A percentile compares a stretch with the other conserved stretches of the same genome.
phyloP scores from a whole-genome alignment of 192 early-diverging fungal genomes.

The Ambispora gerdemannii region DNA sequence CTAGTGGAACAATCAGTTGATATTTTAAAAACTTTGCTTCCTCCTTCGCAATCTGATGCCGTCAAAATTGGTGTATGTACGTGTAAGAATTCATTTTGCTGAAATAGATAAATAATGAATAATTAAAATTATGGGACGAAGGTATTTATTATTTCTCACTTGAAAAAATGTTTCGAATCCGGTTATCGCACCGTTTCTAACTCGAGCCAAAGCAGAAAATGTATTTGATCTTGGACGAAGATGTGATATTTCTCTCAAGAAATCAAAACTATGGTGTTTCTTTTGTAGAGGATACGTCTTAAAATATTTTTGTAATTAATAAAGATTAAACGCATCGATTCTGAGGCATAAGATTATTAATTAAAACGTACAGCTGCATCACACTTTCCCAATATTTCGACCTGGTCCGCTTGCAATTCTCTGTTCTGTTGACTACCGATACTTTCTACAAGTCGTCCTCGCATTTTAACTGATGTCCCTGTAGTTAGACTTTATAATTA shows the following conservation, averaged over 20 bases:
- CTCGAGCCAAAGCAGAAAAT: conserved; percentile 67
- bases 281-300: conserved; percentile 86
- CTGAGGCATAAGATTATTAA: neutral
- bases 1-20: conserved; percentile 25
- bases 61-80: conserved; percentile 82
- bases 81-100: conserved; percentile 71
- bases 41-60: conserved; percentile 85
- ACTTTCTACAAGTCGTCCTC: conserved; percentile 63
- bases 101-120: neutral
- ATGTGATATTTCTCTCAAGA: conserved; percentile 74
- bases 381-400: conserved; percentile 56
- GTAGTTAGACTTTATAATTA: conserved; percentile 54
- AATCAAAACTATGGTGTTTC: conserved; percentile 71
- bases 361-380: conserved; percentile 52
- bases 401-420: conserved; percentile 62
- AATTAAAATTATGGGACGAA: neutral
- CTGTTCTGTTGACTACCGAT: conserved; percentile 67
- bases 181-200: conserved; percentile 62
- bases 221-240: conserved; percentile 73
- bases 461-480: conserved; percentile 70
- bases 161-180: conserved; percentile 75
- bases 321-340: neutral
- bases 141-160: conserved; percentile 33
- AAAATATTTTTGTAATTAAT: neutral
- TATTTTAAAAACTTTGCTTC: conserved; percentile 78